Base-by-base conservation (phyloP, 2,329 filamentous ascomycete genomes). In the Akanthomyces uredinophilus region DNA sequence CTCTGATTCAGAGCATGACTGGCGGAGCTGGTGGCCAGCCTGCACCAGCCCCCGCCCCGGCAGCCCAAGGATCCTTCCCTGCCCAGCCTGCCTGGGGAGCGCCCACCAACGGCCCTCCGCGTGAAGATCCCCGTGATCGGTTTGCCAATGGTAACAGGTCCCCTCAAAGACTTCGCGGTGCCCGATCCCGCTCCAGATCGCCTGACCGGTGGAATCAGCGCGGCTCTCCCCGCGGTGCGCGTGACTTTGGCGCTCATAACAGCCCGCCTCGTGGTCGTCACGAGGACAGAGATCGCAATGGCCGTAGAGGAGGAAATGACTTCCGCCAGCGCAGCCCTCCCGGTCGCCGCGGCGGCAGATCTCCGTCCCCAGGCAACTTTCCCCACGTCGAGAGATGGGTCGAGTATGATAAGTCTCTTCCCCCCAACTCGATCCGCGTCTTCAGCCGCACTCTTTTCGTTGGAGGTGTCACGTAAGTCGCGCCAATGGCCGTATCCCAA, bases 391-490 rank as follows among this genome's bases (percentile, higher is more conserved):
- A 75, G 52, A 96, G 96, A 76, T 91, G 87, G 82, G 81, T 97
- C 64, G 89, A 93, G 54, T 90, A 85, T 76, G 95, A 99, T 74
- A 79, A 83, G 59, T 85, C 77, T 8, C 81, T 99, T 64, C 88
- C 90, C 3, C 80, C 84, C 65, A 89, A 90, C 64, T 84, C 85
- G 69, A 97, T 99, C 77, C 95, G 93, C 82, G 95, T 99, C 32
- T 81, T 96, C 63, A 98, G 94, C 76, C 87, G 95, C 70, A 99
- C 95, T 16, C 83, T 99, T 14, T 99, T 99, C 73, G 93, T 99
- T 69, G 95, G 95, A 66, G 95, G 95, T 72, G 95, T 97, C 66
- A 96, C 88, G 83, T 91, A 82, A 85, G 88, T 85, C 61, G 22
- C 24, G 37, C 18, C 32, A 50, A 18, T 39, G 10, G 35, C 10